Conservation (phyloP, 148 eudicot genomes). For the Beta vulgaris region DNA sequence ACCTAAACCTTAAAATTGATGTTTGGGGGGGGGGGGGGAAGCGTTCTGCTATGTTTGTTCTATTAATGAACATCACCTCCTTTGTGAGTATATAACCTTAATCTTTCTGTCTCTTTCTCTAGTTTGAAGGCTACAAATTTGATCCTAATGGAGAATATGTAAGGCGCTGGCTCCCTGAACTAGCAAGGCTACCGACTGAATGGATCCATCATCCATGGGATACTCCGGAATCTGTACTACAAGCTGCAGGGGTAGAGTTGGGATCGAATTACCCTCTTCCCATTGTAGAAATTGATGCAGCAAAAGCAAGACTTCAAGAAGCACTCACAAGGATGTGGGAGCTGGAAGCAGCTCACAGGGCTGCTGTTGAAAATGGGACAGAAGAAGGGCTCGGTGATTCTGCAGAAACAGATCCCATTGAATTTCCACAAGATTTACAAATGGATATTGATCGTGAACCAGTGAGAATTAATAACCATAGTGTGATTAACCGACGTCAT, state of each 20-base stretch:
- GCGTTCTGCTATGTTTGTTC: no score
- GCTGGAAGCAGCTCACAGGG: constrained; percentile 71
- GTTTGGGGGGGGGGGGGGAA: no score
- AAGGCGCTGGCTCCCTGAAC: constrained; percentile 96
- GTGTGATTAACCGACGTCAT: constrained; percentile 39
- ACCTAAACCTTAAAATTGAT: no score
- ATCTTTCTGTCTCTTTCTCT: not conserved
- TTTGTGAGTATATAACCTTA: no score
- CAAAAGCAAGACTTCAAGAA: constrained; percentile 72
- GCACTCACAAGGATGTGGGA: constrained; percentile 87
- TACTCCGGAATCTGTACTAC: constrained; percentile 83
- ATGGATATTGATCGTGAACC: constrained; percentile 73
- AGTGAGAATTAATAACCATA: constrained; percentile 37
- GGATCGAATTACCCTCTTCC: constrained; percentile 95
- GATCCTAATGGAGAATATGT: constrained; percentile 95
- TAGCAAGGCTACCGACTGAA: constrained; percentile 85
- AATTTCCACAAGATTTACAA: constrained; percentile 69
- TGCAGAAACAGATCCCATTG: constrained; percentile 55
- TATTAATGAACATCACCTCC: no score
- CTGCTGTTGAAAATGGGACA: constrained; percentile 72
- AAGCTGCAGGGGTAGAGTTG: constrained; percentile 92
- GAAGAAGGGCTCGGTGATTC: constrained; percentile 99
- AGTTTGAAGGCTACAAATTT: constrained; percentile 94
- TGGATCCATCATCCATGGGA: constrained; percentile 99
- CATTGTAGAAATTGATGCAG: constrained; percentile 79